Evolutionary conservation across 805 yeast genomes (phyloP).

Genomic region (Pichia exigua): DNA sequence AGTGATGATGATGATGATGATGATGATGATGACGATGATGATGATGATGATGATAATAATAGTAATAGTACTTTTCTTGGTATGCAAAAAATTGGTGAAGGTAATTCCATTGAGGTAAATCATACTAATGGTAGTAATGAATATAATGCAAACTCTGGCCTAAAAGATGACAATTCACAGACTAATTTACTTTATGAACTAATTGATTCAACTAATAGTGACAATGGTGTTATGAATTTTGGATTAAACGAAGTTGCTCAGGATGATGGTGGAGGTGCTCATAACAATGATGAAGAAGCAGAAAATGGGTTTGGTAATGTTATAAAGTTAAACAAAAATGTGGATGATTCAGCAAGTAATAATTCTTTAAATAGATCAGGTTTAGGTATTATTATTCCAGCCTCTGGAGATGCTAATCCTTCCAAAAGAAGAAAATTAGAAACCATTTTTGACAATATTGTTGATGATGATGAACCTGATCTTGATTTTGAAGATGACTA

Average conservation of each 20-base stretch:
- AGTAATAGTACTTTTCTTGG: conserved; percentile 12
- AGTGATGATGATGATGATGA: conserved; percentile 14
- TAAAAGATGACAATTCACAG: not conserved
- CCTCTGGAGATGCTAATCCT: not conserved
- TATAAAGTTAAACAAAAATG: not conserved
- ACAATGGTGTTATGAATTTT: not conserved
- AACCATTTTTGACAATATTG: conserved; percentile 19
- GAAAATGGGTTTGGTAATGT: not conserved
- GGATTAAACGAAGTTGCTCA: not conserved
- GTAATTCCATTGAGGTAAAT: not conserved
- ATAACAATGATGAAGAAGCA: conserved; percentile 17
- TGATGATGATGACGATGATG: not conserved
- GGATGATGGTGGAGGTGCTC: conserved; percentile 16
- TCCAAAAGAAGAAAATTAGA: conserved; percentile 14
- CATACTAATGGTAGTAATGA: not conserved
- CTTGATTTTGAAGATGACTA: conserved; percentile 18
- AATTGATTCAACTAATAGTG: not conserved
- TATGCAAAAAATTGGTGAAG: not conserved
- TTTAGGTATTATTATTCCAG: not conserved
- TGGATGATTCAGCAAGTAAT: not conserved
- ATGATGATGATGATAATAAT: conserved; percentile 13
- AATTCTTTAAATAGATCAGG: not conserved
- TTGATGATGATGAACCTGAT: conserved; percentile 9
- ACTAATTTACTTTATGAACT: not conserved
- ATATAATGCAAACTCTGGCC: not conserved